Conservation (phyloP, 495 filamentous ascomycete species). For the Podospora australis region DNA sequence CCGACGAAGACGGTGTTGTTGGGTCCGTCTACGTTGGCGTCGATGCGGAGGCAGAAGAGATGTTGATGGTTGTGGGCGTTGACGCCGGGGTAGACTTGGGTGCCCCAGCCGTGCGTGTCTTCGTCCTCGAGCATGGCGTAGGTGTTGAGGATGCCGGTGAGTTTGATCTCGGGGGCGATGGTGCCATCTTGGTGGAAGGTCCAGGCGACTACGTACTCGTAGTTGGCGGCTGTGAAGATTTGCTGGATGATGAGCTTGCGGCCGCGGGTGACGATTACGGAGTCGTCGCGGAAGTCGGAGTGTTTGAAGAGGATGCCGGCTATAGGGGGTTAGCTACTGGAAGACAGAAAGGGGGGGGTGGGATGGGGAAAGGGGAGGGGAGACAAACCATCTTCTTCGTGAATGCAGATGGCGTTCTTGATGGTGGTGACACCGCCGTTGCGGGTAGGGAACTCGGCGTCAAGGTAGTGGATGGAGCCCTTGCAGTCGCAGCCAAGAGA, state of each 20-base stretch:
- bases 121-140: conserved; percentile 80
- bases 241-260: conserved; percentile 87
- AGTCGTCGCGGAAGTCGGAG: conserved; percentile 89
- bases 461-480: conserved; percentile 86
- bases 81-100: conserved; percentile 61
- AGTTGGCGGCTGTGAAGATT: conserved; percentile 94
- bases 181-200: conserved; percentile 92
- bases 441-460: conserved; percentile 75
- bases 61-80: conserved; percentile 86
- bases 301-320: conserved; percentile 94
- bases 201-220: conserved; percentile 93
- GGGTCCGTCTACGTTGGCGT: conserved; percentile 83
- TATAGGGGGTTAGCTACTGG: no score
- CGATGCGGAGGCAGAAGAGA: conserved; percentile 85
- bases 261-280: conserved; percentile 76
- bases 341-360: no score
- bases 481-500: conserved; percentile 92
- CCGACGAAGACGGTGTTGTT: conserved; percentile 82
- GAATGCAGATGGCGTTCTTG: conserved; percentile 94
- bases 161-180: conserved; percentile 89
- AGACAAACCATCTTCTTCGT: conserved; percentile 96
- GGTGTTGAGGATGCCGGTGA: conserved; percentile 93
- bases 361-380: no score
- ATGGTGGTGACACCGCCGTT: conserved; percentile 70
- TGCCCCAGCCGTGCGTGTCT: conserved; percentile 84